Evolutionary conservation across 305 asterid species (phyloP).

Genomic region (Salvia sclarea): DNA sequence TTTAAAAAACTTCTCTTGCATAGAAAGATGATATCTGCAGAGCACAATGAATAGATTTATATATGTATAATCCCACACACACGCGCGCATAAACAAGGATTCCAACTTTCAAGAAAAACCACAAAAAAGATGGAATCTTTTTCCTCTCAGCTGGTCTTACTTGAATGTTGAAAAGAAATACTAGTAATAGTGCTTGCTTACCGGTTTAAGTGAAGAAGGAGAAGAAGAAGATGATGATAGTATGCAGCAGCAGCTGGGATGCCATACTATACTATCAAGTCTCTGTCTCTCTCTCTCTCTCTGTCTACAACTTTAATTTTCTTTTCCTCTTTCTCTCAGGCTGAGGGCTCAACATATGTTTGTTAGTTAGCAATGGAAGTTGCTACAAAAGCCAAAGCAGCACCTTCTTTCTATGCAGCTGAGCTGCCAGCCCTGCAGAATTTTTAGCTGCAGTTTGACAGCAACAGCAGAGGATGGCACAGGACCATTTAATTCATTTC

Average conservation of each 20-base stretch:
- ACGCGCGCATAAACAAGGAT: constrained; percentile 21
- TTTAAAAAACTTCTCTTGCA: neutral
- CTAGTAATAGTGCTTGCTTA: constrained; percentile 24
- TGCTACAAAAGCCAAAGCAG: constrained; percentile 50
- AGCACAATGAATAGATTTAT: neutral
- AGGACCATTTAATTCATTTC: constrained; percentile 41
- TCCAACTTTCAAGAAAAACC: constrained; percentile 34
- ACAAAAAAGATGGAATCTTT: constrained; percentile 28
- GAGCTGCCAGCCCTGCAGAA: constrained; percentile 45
- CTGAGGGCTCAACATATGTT: constrained; percentile 25
- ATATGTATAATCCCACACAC: constrained; percentile 1
- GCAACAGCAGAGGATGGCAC: constrained; percentile 50
- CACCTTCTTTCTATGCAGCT: constrained; percentile 46
- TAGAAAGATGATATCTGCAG: constrained; percentile 30
- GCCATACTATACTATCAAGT: neutral
- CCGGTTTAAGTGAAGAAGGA: constrained; percentile 36
- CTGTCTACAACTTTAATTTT: neutral
- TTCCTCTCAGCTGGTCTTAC: neutral
- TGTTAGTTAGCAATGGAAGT: constrained; percentile 43
- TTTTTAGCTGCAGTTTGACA: constrained; percentile 50
- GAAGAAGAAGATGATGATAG: constrained; percentile 31
- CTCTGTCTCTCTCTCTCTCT: no score
- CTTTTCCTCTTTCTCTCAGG: constrained; percentile 21
- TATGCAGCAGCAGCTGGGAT: constrained; percentile 15
- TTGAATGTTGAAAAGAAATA: no score